A percentile compares a stretch with the other conserved stretches of the same genome.
Conservation (phyloP, 116 monocot genomes). For the Trichopus zeylanicus region DNA sequence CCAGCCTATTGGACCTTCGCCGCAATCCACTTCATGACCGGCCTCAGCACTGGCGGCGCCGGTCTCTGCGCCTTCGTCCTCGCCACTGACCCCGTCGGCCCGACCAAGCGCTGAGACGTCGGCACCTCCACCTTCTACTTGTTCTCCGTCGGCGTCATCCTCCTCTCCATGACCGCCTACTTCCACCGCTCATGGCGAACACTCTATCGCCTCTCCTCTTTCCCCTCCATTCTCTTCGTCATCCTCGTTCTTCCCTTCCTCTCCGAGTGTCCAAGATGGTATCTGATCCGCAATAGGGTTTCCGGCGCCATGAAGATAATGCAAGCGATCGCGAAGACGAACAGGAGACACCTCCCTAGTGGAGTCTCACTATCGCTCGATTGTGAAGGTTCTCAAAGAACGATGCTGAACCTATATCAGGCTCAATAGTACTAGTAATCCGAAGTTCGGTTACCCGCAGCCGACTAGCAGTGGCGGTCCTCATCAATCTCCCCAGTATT, state of each 20-base stretch:
- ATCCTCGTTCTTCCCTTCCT: slow-evolving; percentile 42
- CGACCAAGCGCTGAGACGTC: slow-evolving; percentile 36
- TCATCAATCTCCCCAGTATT: slow-evolving; percentile 48
- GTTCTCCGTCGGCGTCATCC: slow-evolving; percentile 39
- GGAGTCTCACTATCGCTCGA: slow-evolving; percentile 26
- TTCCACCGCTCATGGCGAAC: slow-evolving; percentile 17
- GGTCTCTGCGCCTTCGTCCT: slow-evolving; percentile 15
- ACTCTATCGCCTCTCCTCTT: slow-evolving; percentile 24
- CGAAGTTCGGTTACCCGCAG: slow-evolving; percentile 33
- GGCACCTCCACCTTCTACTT: slow-evolving; percentile 70
- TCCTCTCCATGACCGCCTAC: slow-evolving; percentile 16
- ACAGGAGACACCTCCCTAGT: slow-evolving; percentile 29
- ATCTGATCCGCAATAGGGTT: slow-evolving; percentile 42
- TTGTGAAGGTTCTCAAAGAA: background rate
- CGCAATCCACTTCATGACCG: slow-evolving; percentile 3
- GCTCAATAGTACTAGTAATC: slow-evolving; percentile 43
- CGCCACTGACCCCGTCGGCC: slow-evolving; percentile 82
- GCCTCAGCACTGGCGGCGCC: slow-evolving; percentile 73
- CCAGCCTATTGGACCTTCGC: background rate
- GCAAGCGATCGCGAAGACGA: slow-evolving; percentile 30
- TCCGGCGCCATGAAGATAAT: slow-evolving; percentile 46
- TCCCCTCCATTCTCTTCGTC: slow-evolving; percentile 31
- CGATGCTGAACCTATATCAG: too few relatives aligned
- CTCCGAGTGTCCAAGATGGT: slow-evolving; percentile 81
- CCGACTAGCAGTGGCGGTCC: slow-evolving; percentile 34